Evolutionary conservation across 2,329 filamentous ascomycete genomes (phyloP).

Genomic region (Colletotrichum chrysophilum): DNA sequence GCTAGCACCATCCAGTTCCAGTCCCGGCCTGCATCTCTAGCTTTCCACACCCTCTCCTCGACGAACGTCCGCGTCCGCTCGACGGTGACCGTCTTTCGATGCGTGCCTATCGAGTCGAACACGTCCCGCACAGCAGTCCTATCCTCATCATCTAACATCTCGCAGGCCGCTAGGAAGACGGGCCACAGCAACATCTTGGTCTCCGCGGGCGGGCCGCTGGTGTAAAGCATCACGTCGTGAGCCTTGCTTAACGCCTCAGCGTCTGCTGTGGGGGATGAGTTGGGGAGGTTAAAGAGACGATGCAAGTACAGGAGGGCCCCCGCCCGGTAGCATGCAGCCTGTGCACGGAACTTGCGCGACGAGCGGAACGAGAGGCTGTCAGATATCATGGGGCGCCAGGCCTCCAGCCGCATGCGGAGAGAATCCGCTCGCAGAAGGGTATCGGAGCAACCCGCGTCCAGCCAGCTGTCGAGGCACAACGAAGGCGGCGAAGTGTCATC

Average conservation of each 20-base stretch:
- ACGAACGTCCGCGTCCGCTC: conserved; percentile 29
- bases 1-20: conserved; percentile 36
- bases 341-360: conserved; percentile 30
- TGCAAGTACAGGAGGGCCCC: conserved; percentile 31
- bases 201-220: conserved; percentile 25
- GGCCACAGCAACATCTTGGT: conserved; percentile 34
- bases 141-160: conserved; percentile 28
- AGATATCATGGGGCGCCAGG: conserved; percentile 29
- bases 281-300: conserved; percentile 28
- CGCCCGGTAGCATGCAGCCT: conserved; percentile 30
- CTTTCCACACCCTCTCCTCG: conserved; percentile 31
- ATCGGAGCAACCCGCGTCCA: background rate
- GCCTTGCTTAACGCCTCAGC: conserved; percentile 28
- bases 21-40: conserved; percentile 26
- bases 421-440: conserved; percentile 22
- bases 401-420: conserved; percentile 22
- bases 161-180: conserved; percentile 31
- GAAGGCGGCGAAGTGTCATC: background rate
- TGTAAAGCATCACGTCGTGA: conserved; percentile 32
- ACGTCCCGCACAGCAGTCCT: conserved; percentile 25
- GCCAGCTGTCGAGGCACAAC: background rate
- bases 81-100: conserved; percentile 30
- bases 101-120: conserved; percentile 29
- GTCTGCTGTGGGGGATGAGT: conserved; percentile 25
- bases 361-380: conserved; percentile 26